Conservation (phyloP, 129 eudicot genomes). For the Escallonia herrerae region DNA sequence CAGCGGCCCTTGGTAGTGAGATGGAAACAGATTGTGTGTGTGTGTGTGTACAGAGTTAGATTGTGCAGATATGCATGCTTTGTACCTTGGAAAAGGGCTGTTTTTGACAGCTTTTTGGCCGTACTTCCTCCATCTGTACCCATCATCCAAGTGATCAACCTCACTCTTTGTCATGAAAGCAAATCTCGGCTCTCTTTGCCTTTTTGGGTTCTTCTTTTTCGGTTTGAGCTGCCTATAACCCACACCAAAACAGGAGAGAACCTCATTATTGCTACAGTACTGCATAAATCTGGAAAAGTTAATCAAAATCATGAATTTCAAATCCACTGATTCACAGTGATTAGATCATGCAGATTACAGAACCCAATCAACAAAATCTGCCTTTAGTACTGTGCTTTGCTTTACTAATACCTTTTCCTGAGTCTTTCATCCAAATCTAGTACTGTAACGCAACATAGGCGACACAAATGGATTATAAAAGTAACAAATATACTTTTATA, state of each 20-base stretch:
- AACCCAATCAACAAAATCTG: slow-evolving; percentile 25
- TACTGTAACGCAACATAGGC: not conserved
- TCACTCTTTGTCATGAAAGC: slow-evolving; percentile 98
- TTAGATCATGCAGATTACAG: slow-evolving; percentile 30
- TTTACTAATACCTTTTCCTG: slow-evolving; percentile 12
- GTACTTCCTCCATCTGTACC: slow-evolving; percentile 96
- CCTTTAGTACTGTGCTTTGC: not conserved
- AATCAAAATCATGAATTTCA: not conserved
- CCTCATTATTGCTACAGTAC: no score
- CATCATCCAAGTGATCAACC: slow-evolving; percentile 95
- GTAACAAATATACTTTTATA: no score
- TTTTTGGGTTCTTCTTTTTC: slow-evolving; percentile 75
- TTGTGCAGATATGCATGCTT: no score
- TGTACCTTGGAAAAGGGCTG: slow-evolving; percentile 96
- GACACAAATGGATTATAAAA: no score
- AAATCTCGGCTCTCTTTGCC: slow-evolving; percentile 80
- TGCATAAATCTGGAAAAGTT: not conserved
- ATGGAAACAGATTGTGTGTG: no score
- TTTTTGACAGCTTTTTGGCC: slow-evolving; percentile 99
- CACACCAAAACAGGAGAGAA: slow-evolving; percentile 5
- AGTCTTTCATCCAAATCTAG: slow-evolving; percentile 17
- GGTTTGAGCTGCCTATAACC: slow-evolving; percentile 45
- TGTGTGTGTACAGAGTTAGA: no score
- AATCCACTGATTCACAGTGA: slow-evolving; percentile 9
- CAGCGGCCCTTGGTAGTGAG: no score